A percentile compares a stretch with the other conserved stretches of the same genome.
These are phyloP conservation scores for Pterocarpus macrocarpus DNA, from an alignment of 306 rosid genomes.

Conservation along the genomic window DNA sequence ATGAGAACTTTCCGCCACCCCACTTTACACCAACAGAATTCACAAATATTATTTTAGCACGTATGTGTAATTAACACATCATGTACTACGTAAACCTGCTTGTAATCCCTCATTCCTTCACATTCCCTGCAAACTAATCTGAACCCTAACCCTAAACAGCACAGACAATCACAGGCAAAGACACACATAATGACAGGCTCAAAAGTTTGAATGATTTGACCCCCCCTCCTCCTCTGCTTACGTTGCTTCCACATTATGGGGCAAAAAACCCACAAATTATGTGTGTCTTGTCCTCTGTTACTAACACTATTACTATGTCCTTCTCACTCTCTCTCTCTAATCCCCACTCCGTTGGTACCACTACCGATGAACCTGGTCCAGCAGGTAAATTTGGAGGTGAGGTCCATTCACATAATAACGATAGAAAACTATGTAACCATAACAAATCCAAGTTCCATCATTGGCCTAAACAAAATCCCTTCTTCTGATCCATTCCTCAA, in stretches of 20 bases:
- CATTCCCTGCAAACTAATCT: slow-evolving; percentile 21
- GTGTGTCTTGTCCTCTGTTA: slow-evolving; percentile 48
- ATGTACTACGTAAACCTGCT: slow-evolving; percentile 22
- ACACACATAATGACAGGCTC: slow-evolving; percentile 43
- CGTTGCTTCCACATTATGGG: slow-evolving; percentile 54
- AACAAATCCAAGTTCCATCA: slow-evolving; percentile 45
- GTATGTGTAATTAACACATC: slow-evolving; percentile 6
- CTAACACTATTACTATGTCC: slow-evolving; percentile 8
- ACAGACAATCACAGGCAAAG: slow-evolving; percentile 23
- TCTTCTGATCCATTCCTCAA: slow-evolving; percentile 11
- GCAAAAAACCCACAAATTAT: slow-evolving; percentile 62
- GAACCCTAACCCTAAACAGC: slow-evolving; percentile 48
- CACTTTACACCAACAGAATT: neutral
- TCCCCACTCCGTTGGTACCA: neutral
- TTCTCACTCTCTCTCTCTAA: slow-evolving; percentile 15
- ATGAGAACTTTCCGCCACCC: slow-evolving; percentile 16
- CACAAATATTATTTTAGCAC: neutral
- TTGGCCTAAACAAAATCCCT: slow-evolving; percentile 41
- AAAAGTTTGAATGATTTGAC: slow-evolving; percentile 53
- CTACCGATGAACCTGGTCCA: slow-evolving; percentile 28
- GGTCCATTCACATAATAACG: slow-evolving; percentile 30
- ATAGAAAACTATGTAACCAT: slow-evolving; percentile 11
- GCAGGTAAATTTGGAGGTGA: neutral
- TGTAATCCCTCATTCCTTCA: slow-evolving; percentile 33
- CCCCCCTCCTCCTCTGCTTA: slow-evolving; percentile 33